phyloP scores from a whole-genome alignment of 2,329 filamentous ascomycete genomes.

The Pseudocercospora crystallina region DNA sequence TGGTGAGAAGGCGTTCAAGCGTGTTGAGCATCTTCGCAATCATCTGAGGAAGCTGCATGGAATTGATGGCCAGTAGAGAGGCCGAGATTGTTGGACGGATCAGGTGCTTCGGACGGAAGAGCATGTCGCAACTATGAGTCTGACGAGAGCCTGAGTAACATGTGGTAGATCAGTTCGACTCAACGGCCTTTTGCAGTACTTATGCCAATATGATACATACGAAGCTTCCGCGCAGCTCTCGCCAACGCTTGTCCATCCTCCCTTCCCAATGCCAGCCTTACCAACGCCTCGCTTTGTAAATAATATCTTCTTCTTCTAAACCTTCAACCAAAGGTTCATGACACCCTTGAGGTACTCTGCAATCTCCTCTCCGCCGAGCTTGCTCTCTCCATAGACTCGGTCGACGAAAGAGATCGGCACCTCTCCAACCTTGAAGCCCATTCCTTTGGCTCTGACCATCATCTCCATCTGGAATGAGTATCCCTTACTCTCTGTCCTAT shows the following conservation, averaged over 20 bases:
- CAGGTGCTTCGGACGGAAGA: too few species aligned
- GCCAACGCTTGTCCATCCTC: slow-evolving; percentile 1
- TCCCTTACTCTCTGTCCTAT: slow-evolving; percentile 88
- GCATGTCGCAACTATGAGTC: too few species aligned
- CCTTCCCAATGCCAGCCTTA: background rate
- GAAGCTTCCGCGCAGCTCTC: slow-evolving; percentile 11
- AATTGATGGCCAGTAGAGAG: too few species aligned
- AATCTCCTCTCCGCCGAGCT: slow-evolving; percentile 92
- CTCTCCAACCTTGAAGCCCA: slow-evolving; percentile 92
- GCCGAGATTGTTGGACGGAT: too few species aligned
- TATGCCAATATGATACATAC: slow-evolving; percentile 13
- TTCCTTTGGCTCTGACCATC: slow-evolving; percentile 95
- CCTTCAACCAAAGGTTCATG: slow-evolving; percentile 51
- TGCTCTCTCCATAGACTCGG: slow-evolving; percentile 89
- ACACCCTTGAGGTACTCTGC: slow-evolving; percentile 83
- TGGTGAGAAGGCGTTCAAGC: slow-evolving; percentile 10
- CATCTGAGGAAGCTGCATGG: slow-evolving; percentile 15
- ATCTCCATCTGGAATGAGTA: slow-evolving; percentile 99
- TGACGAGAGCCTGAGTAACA: too few species aligned
- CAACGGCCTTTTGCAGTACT: background rate
- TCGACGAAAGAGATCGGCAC: slow-evolving; percentile 97
- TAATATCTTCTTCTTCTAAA: slow-evolving; percentile 31
- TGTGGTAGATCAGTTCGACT: too few species aligned
- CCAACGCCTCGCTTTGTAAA: slow-evolving; percentile 22
- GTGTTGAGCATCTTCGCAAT: slow-evolving; percentile 14